phyloP scores from a whole-genome alignment of 306 rosid species.

The Comarum palustre region DNA sequence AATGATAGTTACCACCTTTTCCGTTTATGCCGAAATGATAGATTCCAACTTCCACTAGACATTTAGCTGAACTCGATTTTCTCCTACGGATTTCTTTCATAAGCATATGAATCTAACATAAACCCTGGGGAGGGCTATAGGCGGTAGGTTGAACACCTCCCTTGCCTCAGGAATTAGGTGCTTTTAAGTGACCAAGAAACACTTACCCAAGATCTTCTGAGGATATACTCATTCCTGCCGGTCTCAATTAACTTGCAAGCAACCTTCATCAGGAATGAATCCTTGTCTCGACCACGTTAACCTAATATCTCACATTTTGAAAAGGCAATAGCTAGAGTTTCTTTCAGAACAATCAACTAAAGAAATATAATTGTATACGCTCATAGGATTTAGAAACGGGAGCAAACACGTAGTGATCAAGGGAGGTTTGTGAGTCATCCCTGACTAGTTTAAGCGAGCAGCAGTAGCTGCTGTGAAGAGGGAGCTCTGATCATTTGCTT shows the following conservation, averaged over 20 bases:
- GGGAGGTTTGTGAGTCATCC: no score
- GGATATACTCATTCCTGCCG: not conserved
- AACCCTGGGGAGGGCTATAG: not conserved
- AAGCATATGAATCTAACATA: not conserved
- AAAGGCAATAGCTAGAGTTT: not conserved
- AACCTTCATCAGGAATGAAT: not conserved
- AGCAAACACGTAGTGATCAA: no score
- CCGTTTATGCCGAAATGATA: not conserved
- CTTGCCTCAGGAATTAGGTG: not conserved
- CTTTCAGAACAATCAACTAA: not conserved
- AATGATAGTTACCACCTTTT: no score
- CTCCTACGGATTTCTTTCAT: not conserved
- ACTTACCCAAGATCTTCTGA: no score
- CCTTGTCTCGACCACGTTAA: not conserved
- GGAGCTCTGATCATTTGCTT: no score
- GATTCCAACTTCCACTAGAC: not conserved
- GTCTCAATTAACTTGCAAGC: not conserved
- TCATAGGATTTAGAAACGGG: not conserved
- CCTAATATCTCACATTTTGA: not conserved
- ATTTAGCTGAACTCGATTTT: not conserved
- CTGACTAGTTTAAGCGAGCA: no score
- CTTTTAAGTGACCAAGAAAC: not conserved
- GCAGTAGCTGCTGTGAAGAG: no score
- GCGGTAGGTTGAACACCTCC: not conserved
- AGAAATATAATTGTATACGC: not conserved